These are phyloP conservation scores for Pseudocercospora crystallina DNA, from an alignment of 2,329 filamentous ascomycete genomes.

Conservation along the genomic window DNA sequence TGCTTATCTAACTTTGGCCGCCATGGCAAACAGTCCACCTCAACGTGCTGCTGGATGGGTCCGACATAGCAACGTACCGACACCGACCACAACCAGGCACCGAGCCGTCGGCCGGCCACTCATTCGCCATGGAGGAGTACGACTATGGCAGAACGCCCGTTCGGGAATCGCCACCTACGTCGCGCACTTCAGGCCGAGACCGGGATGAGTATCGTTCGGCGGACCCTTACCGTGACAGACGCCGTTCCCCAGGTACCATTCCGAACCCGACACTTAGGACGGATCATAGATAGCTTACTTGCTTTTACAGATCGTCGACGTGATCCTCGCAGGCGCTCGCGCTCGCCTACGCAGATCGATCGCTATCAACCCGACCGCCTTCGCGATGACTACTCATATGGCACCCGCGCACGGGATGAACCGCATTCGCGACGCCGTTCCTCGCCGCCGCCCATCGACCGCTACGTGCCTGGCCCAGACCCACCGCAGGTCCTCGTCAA, in stretches of 20 bases:
- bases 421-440: conserved; percentile 63
- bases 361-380: conserved; percentile 71
- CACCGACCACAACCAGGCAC: neutral
- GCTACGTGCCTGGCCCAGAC: conserved; percentile 77
- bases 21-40: conserved; percentile 30
- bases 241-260: conserved; percentile 30
- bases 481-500: conserved; percentile 55
- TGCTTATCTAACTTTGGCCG: conserved; percentile 28
- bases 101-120: too few relatives aligned
- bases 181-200: conserved; percentile 21
- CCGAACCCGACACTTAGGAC: neutral
- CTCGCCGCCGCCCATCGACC: conserved; percentile 70
- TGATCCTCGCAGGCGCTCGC: conserved; percentile 64
- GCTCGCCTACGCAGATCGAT: conserved; percentile 70
- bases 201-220: conserved; percentile 29
- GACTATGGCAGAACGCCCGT: conserved; percentile 14
- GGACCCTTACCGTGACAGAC: conserved; percentile 29
- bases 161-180: conserved; percentile 13
- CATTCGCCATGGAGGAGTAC: conserved; percentile 23
- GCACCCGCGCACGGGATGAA: conserved; percentile 58
- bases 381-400: conserved; percentile 64
- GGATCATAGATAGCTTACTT: conserved; percentile 3
- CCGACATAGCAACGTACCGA: too few relatives aligned
- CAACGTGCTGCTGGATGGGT: too few relatives aligned
- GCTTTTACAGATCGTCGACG: conserved; percentile 34